Evolutionary conservation across 345 rosid genomes (phyloP).

Genomic region (Syzygium jambos): DNA sequence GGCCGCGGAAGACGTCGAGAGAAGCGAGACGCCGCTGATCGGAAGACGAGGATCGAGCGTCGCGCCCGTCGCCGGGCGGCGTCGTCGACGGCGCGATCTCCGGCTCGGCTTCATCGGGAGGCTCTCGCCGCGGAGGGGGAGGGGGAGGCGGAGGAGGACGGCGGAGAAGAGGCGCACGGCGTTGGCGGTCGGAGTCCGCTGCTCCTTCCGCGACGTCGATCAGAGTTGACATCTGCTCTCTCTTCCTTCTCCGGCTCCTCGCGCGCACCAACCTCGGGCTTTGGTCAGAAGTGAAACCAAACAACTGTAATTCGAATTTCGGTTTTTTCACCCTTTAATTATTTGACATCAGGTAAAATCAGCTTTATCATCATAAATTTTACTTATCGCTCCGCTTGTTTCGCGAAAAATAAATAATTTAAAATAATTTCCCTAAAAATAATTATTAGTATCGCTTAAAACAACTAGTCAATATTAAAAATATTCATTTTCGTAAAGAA

Average conservation of each 20-base stretch:
- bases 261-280: neutral
- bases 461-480: too few relatives aligned
- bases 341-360: too few relatives aligned
- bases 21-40: constrained; percentile 32
- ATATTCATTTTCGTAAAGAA: too few relatives aligned
- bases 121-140: neutral
- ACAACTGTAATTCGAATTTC: too few relatives aligned
- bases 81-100: constrained; percentile 2
- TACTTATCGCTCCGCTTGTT: too few relatives aligned
- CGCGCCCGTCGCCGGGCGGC: neutral
- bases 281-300: neutral
- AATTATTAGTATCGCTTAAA: too few relatives aligned
- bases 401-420: too few relatives aligned
- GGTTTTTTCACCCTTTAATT: too few relatives aligned
- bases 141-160: neutral
- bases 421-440: neutral
- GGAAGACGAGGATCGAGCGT: neutral
- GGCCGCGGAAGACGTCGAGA: constrained; percentile 56
- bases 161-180: constrained; percentile 2
- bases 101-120: neutral
- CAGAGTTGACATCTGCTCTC: neutral
- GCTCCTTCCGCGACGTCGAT: constrained; percentile 3
- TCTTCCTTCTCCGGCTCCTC: neutral
- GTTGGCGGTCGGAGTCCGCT: neutral
- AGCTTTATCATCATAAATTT: too few relatives aligned